phyloP scores from a whole-genome alignment of 1,284 basidiomycete species.

The Ganoderma resinaceum region DNA sequence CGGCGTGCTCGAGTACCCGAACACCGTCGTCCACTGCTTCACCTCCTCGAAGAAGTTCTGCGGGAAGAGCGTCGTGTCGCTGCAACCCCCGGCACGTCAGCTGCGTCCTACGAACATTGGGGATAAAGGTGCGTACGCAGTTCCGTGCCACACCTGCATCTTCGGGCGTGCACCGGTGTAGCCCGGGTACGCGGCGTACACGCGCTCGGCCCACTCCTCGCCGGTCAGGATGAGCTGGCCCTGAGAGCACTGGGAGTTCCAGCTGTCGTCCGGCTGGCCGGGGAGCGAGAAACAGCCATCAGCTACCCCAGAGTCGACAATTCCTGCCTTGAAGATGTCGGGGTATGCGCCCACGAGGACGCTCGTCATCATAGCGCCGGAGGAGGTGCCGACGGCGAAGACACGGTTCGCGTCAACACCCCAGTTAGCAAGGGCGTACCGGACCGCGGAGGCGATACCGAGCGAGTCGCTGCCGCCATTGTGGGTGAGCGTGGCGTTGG shows the following conservation, averaged over 20 bases:
- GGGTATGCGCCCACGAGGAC: constrained; percentile 63
- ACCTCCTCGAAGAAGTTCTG: constrained; percentile 58
- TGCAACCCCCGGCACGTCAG: constrained; percentile 15
- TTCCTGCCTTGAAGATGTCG: constrained; percentile 57
- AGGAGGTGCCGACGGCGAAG: constrained; percentile 58
- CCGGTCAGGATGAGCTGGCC: constrained; percentile 54
- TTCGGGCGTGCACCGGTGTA: constrained; percentile 59
- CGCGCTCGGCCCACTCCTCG: constrained; percentile 57
- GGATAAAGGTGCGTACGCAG: constrained; percentile 44
- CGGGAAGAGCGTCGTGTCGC: constrained; percentile 58
- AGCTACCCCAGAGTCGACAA: constrained; percentile 59
- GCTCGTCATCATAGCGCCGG: constrained; percentile 70
- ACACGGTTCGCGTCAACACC: constrained; percentile 53
- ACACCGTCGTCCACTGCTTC: constrained; percentile 42
- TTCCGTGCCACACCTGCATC: constrained; percentile 64
- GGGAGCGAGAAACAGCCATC: constrained; percentile 60
- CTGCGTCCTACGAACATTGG: not conserved
- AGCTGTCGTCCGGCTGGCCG: constrained; percentile 44
- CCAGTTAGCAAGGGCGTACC: constrained; percentile 56
- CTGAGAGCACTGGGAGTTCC: constrained; percentile 51
- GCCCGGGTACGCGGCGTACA: constrained; percentile 53
- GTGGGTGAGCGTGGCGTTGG: constrained; percentile 57
- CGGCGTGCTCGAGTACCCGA: constrained; percentile 31
- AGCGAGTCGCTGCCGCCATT: constrained; percentile 61
- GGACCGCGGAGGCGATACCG: constrained; percentile 55